These are phyloP conservation scores for Gracilaria gracilis DNA, from an alignment of 23 red algal genomes.

Conservation along the genomic window DNA sequence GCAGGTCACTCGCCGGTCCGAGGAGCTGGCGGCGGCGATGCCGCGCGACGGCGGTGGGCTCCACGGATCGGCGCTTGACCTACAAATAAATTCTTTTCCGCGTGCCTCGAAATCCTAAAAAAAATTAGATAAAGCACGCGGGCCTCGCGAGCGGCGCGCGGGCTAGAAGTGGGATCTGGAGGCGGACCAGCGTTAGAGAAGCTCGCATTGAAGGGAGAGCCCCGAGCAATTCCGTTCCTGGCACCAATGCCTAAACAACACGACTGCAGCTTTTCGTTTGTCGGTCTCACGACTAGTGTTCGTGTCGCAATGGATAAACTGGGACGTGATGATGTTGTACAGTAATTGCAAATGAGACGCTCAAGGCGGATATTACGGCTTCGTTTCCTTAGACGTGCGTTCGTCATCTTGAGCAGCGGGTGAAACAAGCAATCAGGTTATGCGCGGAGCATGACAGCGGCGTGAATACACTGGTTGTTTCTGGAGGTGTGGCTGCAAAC, in stretches of 20 bases:
- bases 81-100: too few relatives aligned
- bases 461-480: conserved; percentile 75
- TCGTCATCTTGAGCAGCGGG: conserved; percentile 85
- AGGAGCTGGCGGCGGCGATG: too few relatives aligned
- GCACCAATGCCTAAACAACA: conserved; percentile 79
- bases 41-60: too few relatives aligned
- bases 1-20: too few relatives aligned
- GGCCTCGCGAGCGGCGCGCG: too few relatives aligned
- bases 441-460: conserved; percentile 57
- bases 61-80: too few relatives aligned
- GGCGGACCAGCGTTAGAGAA: too few relatives aligned
- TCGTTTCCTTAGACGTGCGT: conserved; percentile 86
- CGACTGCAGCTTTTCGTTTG: conserved; percentile 96
- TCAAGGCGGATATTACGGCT: conserved; percentile 77
- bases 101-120: too few relatives aligned
- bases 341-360: conserved; percentile 33
- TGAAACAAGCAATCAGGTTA: conserved; percentile 70
- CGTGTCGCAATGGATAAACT: conserved; percentile 75
- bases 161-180: too few relatives aligned
- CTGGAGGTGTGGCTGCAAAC: conserved; percentile 93
- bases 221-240: too few relatives aligned
- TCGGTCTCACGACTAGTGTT: conserved; percentile 92
- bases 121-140: too few relatives aligned
- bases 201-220: too few relatives aligned
- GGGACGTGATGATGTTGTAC: conserved; percentile 59